A percentile compares a stretch with the other conserved stretches of the same genome.
Conservation (phyloP, 139 green algal genomes). For the Mychonastes homosphaera region DNA sequence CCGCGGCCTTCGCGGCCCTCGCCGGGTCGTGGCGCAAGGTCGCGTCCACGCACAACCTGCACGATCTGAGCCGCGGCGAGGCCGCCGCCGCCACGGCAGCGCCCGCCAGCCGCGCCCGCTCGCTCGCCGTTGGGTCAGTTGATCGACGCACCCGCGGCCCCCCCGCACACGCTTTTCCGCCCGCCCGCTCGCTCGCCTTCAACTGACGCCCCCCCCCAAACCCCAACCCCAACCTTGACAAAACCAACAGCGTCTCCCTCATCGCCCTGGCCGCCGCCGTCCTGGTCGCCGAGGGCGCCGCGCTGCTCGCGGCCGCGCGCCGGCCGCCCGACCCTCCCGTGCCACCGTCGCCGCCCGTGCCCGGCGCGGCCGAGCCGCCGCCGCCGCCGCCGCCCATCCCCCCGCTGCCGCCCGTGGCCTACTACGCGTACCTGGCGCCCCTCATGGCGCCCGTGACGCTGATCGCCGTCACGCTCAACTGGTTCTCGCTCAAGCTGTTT, state of each 20-base stretch:
- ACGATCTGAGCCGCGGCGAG: too few relatives aligned
- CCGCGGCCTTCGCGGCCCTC: too few relatives aligned
- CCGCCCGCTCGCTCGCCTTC: not conserved
- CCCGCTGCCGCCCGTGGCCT: not conserved
- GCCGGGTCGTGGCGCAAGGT: constrained; percentile 20
- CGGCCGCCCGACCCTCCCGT: not conserved
- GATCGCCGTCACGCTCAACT: constrained; percentile 4
- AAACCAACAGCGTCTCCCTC: not conserved
- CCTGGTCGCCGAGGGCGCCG: not conserved
- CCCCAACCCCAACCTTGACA: not conserved
- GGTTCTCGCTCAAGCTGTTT: constrained; percentile 24
- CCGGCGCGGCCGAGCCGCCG: not conserved
- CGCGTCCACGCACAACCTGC: constrained; percentile 11
- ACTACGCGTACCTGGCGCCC: constrained; percentile 10
- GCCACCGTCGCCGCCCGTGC: not conserved
- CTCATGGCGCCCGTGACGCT: constrained; percentile 9
- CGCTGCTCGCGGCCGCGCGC: too few relatives aligned
- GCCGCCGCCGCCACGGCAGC: too few relatives aligned
- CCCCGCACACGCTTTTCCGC: not conserved
- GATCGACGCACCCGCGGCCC: not conserved
- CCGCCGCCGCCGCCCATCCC: not conserved
- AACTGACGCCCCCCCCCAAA: not conserved
- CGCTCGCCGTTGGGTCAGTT: not conserved
- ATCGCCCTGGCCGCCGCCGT: not conserved
- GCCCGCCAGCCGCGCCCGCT: not conserved